phyloP scores from a whole-genome alignment of 371 early-diverging fungal species.

The Polyrhizophydium stewartii region DNA sequence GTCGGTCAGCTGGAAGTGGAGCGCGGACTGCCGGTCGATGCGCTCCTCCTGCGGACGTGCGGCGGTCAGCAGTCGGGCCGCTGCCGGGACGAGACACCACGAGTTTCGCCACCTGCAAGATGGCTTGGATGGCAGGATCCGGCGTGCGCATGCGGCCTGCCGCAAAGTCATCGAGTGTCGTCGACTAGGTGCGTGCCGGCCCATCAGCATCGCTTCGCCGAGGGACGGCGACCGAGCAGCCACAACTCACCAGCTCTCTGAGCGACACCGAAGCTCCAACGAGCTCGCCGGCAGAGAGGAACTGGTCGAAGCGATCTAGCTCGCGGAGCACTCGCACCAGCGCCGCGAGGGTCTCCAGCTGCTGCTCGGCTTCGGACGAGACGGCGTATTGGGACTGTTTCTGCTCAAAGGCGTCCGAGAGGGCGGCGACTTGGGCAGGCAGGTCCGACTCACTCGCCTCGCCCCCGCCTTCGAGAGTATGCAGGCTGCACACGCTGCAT shows the following conservation, averaged over 20 bases:
- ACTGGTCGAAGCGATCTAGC: constrained; percentile 1
- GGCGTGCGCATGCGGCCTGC: background rate
- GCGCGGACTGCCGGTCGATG: background rate
- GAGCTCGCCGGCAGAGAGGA: background rate
- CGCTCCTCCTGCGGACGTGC: background rate
- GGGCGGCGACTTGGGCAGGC: background rate
- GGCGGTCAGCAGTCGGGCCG: too few species aligned
- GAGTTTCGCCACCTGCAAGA: background rate
- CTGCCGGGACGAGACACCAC: too few species aligned
- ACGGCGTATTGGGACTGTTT: too few species aligned
- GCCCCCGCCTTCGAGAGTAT: background rate
- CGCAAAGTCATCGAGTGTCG: background rate
- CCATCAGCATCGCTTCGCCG: too few species aligned
- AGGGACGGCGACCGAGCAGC: too few species aligned
- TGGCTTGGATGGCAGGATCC: background rate
- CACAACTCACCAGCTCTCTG: background rate
- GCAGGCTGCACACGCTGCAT: background rate
- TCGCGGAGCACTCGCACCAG: background rate
- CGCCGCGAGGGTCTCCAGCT: background rate
- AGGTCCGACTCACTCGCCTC: background rate
- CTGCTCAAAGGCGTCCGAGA: background rate
- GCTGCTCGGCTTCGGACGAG: background rate
- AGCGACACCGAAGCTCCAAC: constrained; percentile 2
- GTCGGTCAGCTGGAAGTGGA: background rate
- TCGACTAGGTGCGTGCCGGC: background rate